Evolutionary conservation across 208 protist genomes (phyloP), one percentile per base, ranked within the genome.

Genomic region (Acanthamoeba castellanii): DNA sequence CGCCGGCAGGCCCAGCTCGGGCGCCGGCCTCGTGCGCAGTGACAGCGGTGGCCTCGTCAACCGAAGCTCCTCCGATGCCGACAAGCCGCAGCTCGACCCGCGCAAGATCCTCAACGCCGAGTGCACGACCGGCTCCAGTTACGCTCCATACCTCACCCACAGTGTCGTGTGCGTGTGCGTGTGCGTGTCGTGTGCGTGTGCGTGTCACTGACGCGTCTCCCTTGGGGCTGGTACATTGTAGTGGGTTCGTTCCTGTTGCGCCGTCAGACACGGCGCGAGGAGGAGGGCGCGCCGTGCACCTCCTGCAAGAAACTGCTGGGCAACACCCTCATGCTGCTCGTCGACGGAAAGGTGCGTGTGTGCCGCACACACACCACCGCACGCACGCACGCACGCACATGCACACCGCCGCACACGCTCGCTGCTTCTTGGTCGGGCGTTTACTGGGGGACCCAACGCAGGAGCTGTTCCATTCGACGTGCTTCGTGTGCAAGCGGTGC

Each of bases 401-500:
- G 68, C 68, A 16, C 68, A 30, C 57, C 57, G 9, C 14, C 20
- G 9, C 14, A 64, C 20, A 20, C 9, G 47, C 47, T 52, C 11
- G 47, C 47, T 52, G 47, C 7, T 52, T 52, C 7, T 52, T 52
- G 47, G 47, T 4, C 47, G 47, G 57, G 57, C 20, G 9, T 25
- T 64, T 64, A 25, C 9, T 64, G 20, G 9, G 57, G 57, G 9
- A 20, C 57, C 9, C 14, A 52, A 11, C 4, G 16, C 55, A 76
- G 68, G 59, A 92, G 5, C n/a, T 74, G 57, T 92, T 55, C 85
- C 85, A 92, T 27, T 47, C 61, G 57, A 30, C 52, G 8, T 92
- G 85, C 85, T 92, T 92, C 34, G 85, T 92, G 59, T 92, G 85
- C 57, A 92, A 42, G 32, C 1, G 2, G 13, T 92, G 85, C 25